Evolutionary conservation across 345 rosid genomes (phyloP).

Genomic region (Punica granatum): DNA sequence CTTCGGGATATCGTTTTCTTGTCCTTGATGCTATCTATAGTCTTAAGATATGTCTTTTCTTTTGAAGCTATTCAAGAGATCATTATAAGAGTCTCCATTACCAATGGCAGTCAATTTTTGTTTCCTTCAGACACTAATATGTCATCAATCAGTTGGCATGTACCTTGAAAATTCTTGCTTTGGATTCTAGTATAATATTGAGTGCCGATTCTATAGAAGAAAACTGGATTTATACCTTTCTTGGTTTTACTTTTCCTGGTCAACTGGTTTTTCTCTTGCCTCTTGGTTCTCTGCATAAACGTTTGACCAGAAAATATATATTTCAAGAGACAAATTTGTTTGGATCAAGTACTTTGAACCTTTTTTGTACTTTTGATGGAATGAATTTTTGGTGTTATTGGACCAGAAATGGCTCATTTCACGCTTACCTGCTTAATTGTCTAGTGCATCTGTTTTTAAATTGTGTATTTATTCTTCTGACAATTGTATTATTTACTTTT

Average conservation of each 20-base stretch:
- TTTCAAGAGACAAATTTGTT: not conserved
- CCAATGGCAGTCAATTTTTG: not conserved
- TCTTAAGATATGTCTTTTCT: not conserved
- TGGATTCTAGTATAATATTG: not conserved
- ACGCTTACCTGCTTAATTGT: not conserved
- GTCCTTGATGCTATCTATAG: not conserved
- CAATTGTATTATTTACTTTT: conserved; percentile 9
- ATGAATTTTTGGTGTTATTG: not conserved
- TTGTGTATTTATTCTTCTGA: not conserved
- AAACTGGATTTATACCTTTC: not conserved
- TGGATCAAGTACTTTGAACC: not conserved
- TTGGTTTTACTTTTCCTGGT: not conserved
- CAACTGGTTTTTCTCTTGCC: not conserved
- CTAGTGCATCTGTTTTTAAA: not conserved
- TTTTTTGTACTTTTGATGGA: not conserved
- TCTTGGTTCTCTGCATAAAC: not conserved
- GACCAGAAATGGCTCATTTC: not conserved
- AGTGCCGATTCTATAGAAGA: not conserved
- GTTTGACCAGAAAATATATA: not conserved
- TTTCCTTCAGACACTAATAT: not conserved
- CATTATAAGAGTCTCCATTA: not conserved
- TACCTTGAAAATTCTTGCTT: not conserved
- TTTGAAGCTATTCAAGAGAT: not conserved
- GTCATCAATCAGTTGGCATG: not conserved
- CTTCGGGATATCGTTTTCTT: not conserved